Percentiles rank a stretch among this genome's conserved stretches.
Conservation (phyloP, 768 basidiomycete genomes). For the Tricholoma furcatifolium region DNA sequence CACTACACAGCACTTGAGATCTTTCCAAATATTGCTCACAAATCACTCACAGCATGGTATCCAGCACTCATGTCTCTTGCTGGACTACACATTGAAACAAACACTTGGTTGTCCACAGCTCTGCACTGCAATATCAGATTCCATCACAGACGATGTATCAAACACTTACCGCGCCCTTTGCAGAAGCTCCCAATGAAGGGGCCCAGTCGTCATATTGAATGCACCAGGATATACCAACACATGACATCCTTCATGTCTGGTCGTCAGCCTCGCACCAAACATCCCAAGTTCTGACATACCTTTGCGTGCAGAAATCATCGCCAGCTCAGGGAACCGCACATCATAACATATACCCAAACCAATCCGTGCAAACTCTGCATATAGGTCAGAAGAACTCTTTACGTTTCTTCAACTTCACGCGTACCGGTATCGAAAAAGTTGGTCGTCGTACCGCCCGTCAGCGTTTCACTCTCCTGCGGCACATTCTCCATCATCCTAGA, state of each 20-base stretch:
- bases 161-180: constrained; percentile 75
- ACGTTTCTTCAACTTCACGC: neutral
- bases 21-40: neutral
- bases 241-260: constrained; percentile 64
- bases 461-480: constrained; percentile 79
- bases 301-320: constrained; percentile 85
- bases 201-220: constrained; percentile 95
- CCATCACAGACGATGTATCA: neutral
- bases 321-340: constrained; percentile 90
- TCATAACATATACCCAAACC: constrained; percentile 98
- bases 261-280: neutral
- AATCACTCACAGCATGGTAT: constrained; percentile 79
- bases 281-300: constrained; percentile 39
- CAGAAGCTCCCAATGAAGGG: constrained; percentile 93
- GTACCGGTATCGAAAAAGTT: constrained; percentile 89
- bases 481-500: constrained; percentile 2
- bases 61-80: constrained; percentile 78
- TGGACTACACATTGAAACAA: constrained; percentile 92
- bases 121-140: constrained; percentile 37
- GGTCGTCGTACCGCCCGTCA: constrained; percentile 70
- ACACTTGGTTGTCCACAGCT: constrained; percentile 97
- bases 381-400: neutral
- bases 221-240: constrained; percentile 91
- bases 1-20: constrained; percentile 45
- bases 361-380: constrained; percentile 89